phyloP scores from a whole-genome alignment of 805 yeast species.

The Wickerhamiella slavikovae region DNA sequence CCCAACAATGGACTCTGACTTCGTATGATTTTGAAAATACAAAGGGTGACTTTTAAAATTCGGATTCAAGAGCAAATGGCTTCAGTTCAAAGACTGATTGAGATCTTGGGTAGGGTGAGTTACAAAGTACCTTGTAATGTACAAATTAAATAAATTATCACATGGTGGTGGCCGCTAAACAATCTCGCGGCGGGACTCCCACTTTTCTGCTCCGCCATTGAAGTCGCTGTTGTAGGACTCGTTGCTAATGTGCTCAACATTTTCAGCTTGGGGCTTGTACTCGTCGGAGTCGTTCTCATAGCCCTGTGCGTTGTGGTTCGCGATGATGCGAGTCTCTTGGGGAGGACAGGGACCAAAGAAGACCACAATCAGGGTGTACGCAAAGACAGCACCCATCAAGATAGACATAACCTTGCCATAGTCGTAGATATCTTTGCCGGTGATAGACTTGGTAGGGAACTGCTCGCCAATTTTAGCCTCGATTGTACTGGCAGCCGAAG shows the following conservation, averaged over 20 bases:
- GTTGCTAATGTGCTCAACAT: neutral
- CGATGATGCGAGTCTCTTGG: slow-evolving; percentile 18
- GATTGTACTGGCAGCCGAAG: slow-evolving; percentile 51
- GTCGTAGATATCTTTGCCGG: slow-evolving; percentile 23
- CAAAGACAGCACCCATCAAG: slow-evolving; percentile 46
- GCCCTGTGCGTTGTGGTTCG: slow-evolving; percentile 6
- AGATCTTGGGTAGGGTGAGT: too few species aligned
- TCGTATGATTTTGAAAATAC: too few species aligned
- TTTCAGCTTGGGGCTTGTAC: slow-evolving; percentile 5
- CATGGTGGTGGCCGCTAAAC: neutral
- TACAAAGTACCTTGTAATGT: too few species aligned
- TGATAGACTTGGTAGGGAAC: slow-evolving; percentile 29
- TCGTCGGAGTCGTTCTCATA: neutral
- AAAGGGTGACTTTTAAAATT: too few species aligned
- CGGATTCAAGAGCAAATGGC: too few species aligned
- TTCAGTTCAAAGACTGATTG: too few species aligned
- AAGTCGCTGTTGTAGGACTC: neutral
- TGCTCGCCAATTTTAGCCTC: slow-evolving; percentile 40
- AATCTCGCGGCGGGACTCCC: neutral
- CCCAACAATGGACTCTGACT: too few species aligned
- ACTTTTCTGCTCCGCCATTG: neutral
- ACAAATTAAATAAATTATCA: too few species aligned
- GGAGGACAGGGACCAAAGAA: slow-evolving; percentile 42
- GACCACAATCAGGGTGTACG: slow-evolving; percentile 26
- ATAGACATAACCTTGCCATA: slow-evolving; percentile 57